A percentile compares a stretch with the other conserved stretches of the same genome.
These are phyloP conservation scores for Talaromyces sp. DNA, from an alignment of 2,329 filamentous ascomycete species.

Conservation along the genomic window DNA sequence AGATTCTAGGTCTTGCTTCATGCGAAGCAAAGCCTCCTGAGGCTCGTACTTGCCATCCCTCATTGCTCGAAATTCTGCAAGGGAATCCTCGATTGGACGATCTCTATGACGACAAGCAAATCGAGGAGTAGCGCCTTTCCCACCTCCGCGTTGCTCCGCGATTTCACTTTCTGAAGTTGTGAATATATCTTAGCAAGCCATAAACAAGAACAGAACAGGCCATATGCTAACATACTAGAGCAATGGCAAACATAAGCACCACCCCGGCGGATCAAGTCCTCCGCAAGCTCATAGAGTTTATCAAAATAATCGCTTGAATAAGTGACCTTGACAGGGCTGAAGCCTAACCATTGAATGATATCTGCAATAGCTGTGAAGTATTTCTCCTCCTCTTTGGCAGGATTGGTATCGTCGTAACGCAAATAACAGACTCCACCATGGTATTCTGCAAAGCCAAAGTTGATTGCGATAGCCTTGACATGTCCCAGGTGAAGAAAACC, in stretches of 20 bases:
- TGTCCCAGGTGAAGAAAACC: slow-evolving; percentile 76
- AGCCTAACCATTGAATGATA: slow-evolving; percentile 80
- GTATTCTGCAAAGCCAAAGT: slow-evolving; percentile 87
- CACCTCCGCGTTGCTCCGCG: background rate
- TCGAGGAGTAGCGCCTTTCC: background rate
- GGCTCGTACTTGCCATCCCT: background rate
- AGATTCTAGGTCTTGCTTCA: slow-evolving; percentile 81
- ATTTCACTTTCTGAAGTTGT: slow-evolving; percentile 43
- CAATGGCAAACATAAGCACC: slow-evolving; percentile 83
- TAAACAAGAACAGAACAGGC: background rate
- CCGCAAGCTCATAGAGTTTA: slow-evolving; percentile 78
- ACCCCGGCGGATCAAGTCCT: slow-evolving; percentile 70
- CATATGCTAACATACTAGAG: slow-evolving; percentile 46
- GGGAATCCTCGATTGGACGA: background rate
- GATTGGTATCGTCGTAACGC: slow-evolving; percentile 92
- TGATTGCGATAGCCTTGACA: slow-evolving; percentile 90
- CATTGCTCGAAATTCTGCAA: background rate
- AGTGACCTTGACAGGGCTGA: slow-evolving; percentile 72
- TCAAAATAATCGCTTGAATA: slow-evolving; percentile 90
- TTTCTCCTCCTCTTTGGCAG: slow-evolving; percentile 82
- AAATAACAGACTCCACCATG: slow-evolving; percentile 70
- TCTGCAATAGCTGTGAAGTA: slow-evolving; percentile 89
- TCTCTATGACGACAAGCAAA: background rate
- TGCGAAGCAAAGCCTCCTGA: slow-evolving; percentile 76
- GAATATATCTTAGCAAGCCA: slow-evolving; percentile 58